Conservation (phyloP, 768 basidiomycete genomes). For the Boletus bicolor region DNA sequence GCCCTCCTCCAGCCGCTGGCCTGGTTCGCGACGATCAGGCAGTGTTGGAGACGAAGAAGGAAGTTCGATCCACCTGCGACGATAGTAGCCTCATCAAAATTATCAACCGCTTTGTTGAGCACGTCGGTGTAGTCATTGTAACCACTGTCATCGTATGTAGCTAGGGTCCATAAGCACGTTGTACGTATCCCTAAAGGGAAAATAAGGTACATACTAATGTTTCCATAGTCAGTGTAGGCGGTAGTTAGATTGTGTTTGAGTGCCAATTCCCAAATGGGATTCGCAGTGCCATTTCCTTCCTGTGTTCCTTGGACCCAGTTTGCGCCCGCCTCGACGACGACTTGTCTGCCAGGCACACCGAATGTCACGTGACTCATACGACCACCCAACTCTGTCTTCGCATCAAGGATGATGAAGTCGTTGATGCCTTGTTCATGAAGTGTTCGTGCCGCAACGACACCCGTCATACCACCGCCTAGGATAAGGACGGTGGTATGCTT, state of each 20-base stretch:
- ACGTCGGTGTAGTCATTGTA: slow-evolving; percentile 44
- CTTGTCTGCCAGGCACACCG: slow-evolving; percentile 35
- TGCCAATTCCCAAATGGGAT: slow-evolving; percentile 59
- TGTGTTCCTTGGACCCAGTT: slow-evolving; percentile 63
- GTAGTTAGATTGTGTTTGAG: slow-evolving; percentile 53
- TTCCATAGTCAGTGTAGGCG: slow-evolving; percentile 42
- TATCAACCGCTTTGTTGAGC: slow-evolving; percentile 40
- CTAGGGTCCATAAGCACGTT: slow-evolving; percentile 25
- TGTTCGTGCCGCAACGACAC: slow-evolving; percentile 61
- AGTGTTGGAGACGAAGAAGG: slow-evolving; percentile 33
- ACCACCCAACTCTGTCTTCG: slow-evolving; percentile 55
- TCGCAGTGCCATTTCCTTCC: slow-evolving; percentile 44
- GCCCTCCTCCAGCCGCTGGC: slow-evolving; percentile 12
- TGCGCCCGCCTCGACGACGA: slow-evolving; percentile 53
- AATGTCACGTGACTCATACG: slow-evolving; percentile 50
- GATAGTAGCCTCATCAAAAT: slow-evolving; percentile 40
- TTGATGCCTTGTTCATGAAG: slow-evolving; percentile 50
- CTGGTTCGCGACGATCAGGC: slow-evolving; percentile 20
- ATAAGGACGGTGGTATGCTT: slow-evolving; percentile 45
- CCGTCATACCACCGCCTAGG: slow-evolving; percentile 64
- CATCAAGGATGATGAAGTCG: slow-evolving; percentile 62
- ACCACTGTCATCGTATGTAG: slow-evolving; percentile 54
- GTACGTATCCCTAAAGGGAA: background rate
- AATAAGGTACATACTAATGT: slow-evolving; percentile 37
- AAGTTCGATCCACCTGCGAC: slow-evolving; percentile 38